These are phyloP conservation scores for Lantana camara DNA, from an alignment of 257 asterid species.

Conservation along the genomic window DNA sequence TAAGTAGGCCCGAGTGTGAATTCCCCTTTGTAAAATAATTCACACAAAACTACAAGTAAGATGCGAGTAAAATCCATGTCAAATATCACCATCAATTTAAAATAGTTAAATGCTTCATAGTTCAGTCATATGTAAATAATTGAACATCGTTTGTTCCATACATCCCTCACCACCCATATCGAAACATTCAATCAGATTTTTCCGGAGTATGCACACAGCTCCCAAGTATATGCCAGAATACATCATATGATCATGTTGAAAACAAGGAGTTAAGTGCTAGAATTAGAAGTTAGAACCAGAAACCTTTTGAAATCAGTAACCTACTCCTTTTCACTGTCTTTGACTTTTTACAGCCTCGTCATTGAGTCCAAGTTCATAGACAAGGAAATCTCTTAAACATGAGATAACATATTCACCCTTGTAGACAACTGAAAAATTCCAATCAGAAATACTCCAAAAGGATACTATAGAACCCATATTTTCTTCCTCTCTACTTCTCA, in stretches of 20 bases:
- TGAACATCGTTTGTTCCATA: neutral
- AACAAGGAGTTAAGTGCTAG: neutral
- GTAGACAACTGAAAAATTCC: neutral
- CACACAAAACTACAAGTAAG: conserved; percentile 31
- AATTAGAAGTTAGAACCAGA: neutral
- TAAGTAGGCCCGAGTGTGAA: conserved; percentile 18
- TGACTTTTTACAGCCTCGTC: neutral
- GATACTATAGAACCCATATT: neutral
- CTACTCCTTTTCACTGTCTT: neutral
- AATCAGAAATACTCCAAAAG: neutral
- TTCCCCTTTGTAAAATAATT: conserved; percentile 15
- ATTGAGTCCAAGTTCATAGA: neutral
- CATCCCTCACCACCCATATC: neutral
- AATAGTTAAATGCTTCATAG: neutral
- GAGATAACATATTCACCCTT: neutral
- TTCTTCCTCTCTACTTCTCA: too few species aligned
- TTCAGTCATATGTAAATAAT: neutral
- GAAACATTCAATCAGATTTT: neutral
- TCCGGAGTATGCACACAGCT: neutral
- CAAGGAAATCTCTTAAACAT: neutral
- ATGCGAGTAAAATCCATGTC: neutral
- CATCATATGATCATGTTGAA: neutral
- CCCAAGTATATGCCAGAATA: neutral
- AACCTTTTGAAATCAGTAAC: neutral
- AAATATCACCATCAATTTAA: conserved; percentile 1